Evolutionary conservation across 495 filamentous ascomycete species (phyloP).

Genomic region (Aspergillus diversus): DNA sequence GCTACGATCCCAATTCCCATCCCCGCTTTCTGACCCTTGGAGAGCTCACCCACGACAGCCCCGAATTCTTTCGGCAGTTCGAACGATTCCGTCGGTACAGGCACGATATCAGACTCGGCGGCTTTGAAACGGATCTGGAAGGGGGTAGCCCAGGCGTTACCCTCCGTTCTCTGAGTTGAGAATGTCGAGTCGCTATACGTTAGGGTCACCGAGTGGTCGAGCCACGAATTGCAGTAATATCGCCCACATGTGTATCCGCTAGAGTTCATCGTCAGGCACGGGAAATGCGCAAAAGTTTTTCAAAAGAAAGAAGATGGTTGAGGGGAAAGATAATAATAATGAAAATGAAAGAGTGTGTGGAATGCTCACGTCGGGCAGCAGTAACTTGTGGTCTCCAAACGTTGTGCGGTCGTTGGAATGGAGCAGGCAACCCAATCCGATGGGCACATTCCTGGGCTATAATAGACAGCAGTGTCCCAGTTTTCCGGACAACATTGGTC

Average conservation of each 20-base stretch:
- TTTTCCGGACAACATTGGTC: not conserved
- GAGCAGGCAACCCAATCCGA: not conserved
- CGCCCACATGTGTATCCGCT: not conserved
- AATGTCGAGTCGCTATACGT: not conserved
- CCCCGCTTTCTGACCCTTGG: not conserved
- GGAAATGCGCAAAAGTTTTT: too few species aligned
- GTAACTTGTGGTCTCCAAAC: not conserved
- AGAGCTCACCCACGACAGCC: not conserved
- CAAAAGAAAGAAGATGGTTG: not conserved
- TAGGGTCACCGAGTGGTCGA: not conserved
- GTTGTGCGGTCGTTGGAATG: not conserved
- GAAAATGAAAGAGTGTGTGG: not conserved
- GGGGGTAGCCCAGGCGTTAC: not conserved
- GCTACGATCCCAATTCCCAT: not conserved
- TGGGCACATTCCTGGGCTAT: not conserved
- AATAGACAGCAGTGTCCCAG: not conserved
- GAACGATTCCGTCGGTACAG: not conserved
- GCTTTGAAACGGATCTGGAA: not conserved
- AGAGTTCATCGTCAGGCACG: not conserved
- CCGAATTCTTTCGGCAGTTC: not conserved
- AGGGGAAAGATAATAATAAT: not conserved
- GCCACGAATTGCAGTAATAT: not conserved
- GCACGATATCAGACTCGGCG: conserved; percentile 2
- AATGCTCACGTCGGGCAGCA: not conserved
- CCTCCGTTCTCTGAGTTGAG: not conserved